A percentile compares a stretch with the other conserved stretches of the same genome.
Conservation (phyloP, 345 rosid genomes). For the Isatis tinctoria region DNA sequence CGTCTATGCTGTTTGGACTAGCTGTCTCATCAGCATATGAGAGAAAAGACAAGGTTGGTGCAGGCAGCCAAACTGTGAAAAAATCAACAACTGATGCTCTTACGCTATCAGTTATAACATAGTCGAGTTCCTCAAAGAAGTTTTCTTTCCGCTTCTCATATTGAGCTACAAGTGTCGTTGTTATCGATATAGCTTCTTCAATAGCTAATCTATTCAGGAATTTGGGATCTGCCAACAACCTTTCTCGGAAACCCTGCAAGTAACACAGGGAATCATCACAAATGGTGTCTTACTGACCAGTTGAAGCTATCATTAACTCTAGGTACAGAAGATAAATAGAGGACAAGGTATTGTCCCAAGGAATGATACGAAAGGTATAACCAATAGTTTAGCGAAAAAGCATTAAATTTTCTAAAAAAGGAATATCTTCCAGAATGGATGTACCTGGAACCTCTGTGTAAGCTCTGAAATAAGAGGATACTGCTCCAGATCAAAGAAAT, state of each 20-base stretch:
- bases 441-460: slow-evolving; percentile 81
- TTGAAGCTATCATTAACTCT: neutral
- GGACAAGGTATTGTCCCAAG: neutral
- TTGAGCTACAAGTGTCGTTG: slow-evolving; percentile 89
- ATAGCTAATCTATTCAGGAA: slow-evolving; percentile 87
- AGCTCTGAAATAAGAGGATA: slow-evolving; percentile 86
- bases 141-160: slow-evolving; percentile 84
- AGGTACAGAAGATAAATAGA: neutral
- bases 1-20: slow-evolving; percentile 51
- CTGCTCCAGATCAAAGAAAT: slow-evolving; percentile 80
- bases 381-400: neutral
- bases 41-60: slow-evolving; percentile 84
- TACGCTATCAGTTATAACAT: slow-evolving; percentile 81
- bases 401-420: neutral
- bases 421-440: neutral
- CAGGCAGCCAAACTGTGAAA: slow-evolving; percentile 93
- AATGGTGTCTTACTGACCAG: neutral
- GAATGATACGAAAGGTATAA: neutral
- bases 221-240: slow-evolving; percentile 87
- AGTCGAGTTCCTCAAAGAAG: slow-evolving; percentile 87
- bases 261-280: slow-evolving; percentile 27
- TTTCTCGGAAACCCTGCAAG: slow-evolving; percentile 92
- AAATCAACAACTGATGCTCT: slow-evolving; percentile 83
- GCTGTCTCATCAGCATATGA: slow-evolving; percentile 54
- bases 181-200: slow-evolving; percentile 85